Conservation (phyloP, 257 asterid species). For the Galeopsis tetrahit region DNA sequence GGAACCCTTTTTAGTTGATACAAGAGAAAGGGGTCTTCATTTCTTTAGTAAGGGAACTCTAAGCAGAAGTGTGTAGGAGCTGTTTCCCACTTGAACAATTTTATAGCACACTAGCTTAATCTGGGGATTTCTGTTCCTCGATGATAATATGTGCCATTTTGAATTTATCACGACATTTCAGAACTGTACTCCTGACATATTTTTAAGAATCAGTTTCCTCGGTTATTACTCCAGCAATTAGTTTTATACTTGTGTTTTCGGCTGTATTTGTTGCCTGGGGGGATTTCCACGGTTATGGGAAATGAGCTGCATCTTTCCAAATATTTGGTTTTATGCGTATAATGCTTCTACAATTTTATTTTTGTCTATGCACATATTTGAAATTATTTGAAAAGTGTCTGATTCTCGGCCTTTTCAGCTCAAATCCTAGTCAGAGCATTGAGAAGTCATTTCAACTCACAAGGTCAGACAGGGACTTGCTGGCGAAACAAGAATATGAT, state of each 20-base stretch:
- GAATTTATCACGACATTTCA: constrained; percentile 1
- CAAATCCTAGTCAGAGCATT: constrained; percentile 81
- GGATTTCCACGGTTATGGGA: not conserved
- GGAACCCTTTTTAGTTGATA: not conserved
- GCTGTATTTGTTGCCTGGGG: constrained; percentile 19
- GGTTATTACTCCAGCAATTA: not conserved
- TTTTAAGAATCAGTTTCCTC: not conserved
- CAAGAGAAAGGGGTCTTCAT: not conserved
- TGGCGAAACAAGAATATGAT: constrained; percentile 82
- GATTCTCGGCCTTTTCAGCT: constrained; percentile 49
- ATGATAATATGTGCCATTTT: not conserved
- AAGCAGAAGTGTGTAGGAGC: not conserved
- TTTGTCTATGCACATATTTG: constrained; percentile 27
- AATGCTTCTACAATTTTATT: constrained; percentile 8
- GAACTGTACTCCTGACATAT: not conserved
- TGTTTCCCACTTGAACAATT: not conserved
- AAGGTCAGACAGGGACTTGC: constrained; percentile 79
- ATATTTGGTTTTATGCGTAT: constrained; percentile 23
- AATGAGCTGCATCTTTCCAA: constrained; percentile 1
- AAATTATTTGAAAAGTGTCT: constrained; percentile 26
- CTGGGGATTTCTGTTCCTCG: not conserved
- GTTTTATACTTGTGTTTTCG: constrained; percentile 10
- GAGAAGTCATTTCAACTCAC: constrained; percentile 88
- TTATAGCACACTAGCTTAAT: not conserved
- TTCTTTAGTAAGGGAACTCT: not conserved